Conservation (phyloP, 177 flowering plant genomes). For the Vitis hybrid region DNA sequence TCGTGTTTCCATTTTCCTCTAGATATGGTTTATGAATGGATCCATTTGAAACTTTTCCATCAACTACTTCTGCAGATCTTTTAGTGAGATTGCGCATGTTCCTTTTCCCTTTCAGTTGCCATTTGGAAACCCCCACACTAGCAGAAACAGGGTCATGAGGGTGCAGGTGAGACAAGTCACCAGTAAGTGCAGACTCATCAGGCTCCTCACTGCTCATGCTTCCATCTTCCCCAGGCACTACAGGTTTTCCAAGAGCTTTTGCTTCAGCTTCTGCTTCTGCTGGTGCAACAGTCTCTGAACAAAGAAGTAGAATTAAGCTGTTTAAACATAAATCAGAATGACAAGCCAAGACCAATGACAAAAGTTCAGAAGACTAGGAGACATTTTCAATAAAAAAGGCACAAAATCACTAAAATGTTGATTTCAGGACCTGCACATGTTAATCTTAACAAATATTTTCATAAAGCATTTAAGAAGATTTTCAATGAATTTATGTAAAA, state of each 20-base stretch:
- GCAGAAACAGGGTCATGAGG: conserved; percentile 36
- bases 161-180: conserved; percentile 44
- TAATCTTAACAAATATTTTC: too few relatives aligned
- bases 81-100: conserved; percentile 53
- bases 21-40: conserved; percentile 21
- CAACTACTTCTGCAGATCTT: conserved; percentile 25
- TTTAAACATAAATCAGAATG: conserved; percentile 3
- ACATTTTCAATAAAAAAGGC: too few relatives aligned
- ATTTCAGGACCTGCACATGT: too few relatives aligned
- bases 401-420: too few relatives aligned
- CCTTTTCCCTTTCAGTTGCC: conserved; percentile 75
- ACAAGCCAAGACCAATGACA: background rate
- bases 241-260: conserved; percentile 29
- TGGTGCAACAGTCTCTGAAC: conserved; percentile 41
- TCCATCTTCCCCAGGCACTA: conserved; percentile 32
- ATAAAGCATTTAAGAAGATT: too few relatives aligned
- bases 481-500: too few relatives aligned
- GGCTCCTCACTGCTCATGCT: conserved; percentile 56
- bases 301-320: conserved; percentile 6
- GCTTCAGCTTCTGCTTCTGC: conserved; percentile 26
- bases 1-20: conserved; percentile 26
- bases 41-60: conserved; percentile 24
- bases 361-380: too few relatives aligned
- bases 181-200: conserved; percentile 42
- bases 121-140: conserved; percentile 61